Conservation (phyloP, 1,284 basidiomycete species). For the Sanghuangporus weigelae region DNA sequence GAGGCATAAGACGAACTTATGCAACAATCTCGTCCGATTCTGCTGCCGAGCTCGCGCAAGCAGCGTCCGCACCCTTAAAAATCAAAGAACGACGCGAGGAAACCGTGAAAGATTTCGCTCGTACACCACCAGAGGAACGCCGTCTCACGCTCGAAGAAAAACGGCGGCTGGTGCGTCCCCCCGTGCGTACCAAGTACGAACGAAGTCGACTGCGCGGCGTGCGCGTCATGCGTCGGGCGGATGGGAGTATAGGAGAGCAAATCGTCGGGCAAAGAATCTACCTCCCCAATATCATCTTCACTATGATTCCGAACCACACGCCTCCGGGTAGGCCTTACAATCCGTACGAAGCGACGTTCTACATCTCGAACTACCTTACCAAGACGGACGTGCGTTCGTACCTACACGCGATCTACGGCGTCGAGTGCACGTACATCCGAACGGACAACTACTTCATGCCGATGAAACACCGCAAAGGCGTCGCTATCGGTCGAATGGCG, state of each 20-base stretch:
- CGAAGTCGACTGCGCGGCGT: conserved; percentile 56
- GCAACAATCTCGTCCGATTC: conserved; percentile 5
- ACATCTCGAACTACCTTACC: conserved; percentile 79
- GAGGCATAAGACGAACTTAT: conserved; percentile 6
- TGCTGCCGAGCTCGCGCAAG: conserved; percentile 4
- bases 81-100: conserved; percentile 9
- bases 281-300: conserved; percentile 84
- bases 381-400: conserved; percentile 91
- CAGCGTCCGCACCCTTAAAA: conserved; percentile 14
- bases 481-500: conserved; percentile 18
- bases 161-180: conserved; percentile 3
- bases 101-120: background rate
- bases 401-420: conserved; percentile 78
- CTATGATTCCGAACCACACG: conserved; percentile 82
- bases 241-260: conserved; percentile 37
- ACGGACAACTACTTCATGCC: conserved; percentile 83
- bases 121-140: background rate
- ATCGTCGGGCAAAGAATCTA: conserved; percentile 81
- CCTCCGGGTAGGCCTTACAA: conserved; percentile 80
- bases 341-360: conserved; percentile 92
- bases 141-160: conserved; percentile 1
- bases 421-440: conserved; percentile 88
- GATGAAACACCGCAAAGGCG: conserved; percentile 33
- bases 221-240: conserved; percentile 31
- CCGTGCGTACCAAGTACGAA: background rate